These are phyloP conservation scores for Salix exigua DNA, from an alignment of 345 rosid species.

Conservation along the genomic window DNA sequence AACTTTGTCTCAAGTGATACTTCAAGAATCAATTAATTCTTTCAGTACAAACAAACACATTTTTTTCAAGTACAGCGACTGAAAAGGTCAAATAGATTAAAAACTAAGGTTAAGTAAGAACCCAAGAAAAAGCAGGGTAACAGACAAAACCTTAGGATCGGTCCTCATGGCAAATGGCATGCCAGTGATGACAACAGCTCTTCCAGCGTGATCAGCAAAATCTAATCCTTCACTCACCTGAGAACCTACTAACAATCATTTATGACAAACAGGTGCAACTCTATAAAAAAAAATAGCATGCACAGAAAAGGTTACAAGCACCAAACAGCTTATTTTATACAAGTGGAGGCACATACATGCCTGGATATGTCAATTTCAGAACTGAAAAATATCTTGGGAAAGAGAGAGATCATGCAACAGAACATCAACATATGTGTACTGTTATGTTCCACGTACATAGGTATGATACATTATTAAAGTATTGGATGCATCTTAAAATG, in stretches of 20 bases:
- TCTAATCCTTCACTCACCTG: constrained; percentile 99
- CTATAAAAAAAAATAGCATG: background rate
- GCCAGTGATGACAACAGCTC: constrained; percentile 92
- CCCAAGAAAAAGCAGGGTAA: background rate
- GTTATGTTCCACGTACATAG: background rate
- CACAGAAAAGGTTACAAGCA: background rate
- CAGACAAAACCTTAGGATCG: constrained; percentile 75
- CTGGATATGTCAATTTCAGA: background rate
- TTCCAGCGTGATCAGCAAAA: constrained; percentile 94
- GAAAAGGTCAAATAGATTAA: background rate
- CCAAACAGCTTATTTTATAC: background rate
- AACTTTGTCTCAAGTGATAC: background rate
- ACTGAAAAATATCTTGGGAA: background rate
- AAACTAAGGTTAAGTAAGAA: background rate
- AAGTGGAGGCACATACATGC: background rate
- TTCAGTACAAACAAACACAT: background rate
- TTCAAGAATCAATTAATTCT: background rate
- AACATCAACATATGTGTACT: background rate
- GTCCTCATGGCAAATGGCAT: constrained; percentile 74
- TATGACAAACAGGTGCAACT: constrained; percentile 6
- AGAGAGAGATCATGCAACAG: background rate
- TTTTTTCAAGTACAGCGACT: background rate
- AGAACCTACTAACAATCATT: constrained; percentile 24
- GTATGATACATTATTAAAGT: background rate
- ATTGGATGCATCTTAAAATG: background rate